A percentile compares a stretch with the other conserved stretches of the same genome.
Evolutionary conservation across 2,329 filamentous ascomycete species (phyloP).

Genomic region (Fusarium napiforme): DNA sequence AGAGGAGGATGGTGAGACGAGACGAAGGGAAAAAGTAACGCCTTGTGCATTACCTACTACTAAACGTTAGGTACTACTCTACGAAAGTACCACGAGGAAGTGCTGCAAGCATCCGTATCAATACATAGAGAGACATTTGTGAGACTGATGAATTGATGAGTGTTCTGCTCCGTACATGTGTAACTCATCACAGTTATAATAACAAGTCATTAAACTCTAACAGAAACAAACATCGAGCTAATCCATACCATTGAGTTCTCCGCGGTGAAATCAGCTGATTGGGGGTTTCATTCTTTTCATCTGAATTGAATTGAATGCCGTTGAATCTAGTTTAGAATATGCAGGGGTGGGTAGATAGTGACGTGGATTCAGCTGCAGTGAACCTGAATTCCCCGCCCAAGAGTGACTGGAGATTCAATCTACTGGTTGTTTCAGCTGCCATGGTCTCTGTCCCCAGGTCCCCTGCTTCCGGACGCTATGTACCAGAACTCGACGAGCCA

Average conservation of each 20-base stretch:
- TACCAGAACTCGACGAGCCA: constrained; percentile 32
- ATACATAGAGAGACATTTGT: not conserved
- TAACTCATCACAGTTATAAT: not conserved
- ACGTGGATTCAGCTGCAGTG: constrained; percentile 41
- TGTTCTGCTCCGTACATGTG: not conserved
- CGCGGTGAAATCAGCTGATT: not conserved
- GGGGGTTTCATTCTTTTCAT: constrained; percentile 7
- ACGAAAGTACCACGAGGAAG: constrained; percentile 12
- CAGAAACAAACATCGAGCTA: not conserved
- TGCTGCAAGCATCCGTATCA: constrained; percentile 9
- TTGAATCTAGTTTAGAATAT: constrained; percentile 8
- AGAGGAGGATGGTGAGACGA: constrained; percentile 9
- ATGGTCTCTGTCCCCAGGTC: constrained; percentile 14
- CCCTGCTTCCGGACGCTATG: constrained; percentile 37
- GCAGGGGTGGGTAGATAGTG: constrained; percentile 15
- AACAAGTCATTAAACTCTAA: not conserved
- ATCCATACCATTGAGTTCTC: not conserved
- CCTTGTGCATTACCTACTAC: not conserved
- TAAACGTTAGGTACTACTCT: not conserved
- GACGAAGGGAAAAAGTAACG: constrained; percentile 6
- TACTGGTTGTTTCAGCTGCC: constrained; percentile 42
- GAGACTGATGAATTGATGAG: not conserved
- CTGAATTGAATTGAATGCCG: constrained; percentile 10
- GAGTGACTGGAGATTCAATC: constrained; percentile 27
- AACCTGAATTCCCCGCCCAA: constrained; percentile 16